Conservation (phyloP, 345 rosid species). For the Hibiscus mutabilis region DNA sequence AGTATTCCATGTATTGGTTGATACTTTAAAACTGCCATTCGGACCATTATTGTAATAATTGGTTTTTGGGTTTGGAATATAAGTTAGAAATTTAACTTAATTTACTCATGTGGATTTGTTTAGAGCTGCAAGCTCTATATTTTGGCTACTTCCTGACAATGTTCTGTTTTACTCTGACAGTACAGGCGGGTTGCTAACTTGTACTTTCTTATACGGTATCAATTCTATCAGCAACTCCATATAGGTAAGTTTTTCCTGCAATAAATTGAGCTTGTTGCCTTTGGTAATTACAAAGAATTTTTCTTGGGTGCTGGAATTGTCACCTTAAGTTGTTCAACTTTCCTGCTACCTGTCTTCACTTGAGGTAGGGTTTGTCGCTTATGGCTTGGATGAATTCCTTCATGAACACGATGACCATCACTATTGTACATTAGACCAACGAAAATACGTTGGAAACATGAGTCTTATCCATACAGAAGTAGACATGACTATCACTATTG, state of each 20-base stretch:
- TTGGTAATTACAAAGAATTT: not conserved
- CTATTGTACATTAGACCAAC: no score
- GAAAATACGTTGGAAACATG: not conserved
- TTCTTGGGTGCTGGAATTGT: not conserved
- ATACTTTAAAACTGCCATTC: not conserved
- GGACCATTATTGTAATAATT: not conserved
- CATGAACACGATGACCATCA: not conserved
- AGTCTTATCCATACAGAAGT: not conserved
- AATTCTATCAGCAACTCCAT: slow-evolving; percentile 87
- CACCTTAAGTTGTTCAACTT: not conserved
- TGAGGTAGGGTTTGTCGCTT: not conserved
- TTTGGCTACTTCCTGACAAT: slow-evolving; percentile 25
- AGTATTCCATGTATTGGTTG: not conserved
- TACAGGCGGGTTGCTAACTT: slow-evolving; percentile 98
- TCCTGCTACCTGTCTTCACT: not conserved
- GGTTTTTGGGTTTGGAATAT: not conserved
- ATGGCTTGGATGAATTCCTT: not conserved
- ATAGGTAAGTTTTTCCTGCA: slow-evolving; percentile 49
- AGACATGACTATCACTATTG: not conserved
- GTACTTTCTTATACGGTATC: slow-evolving; percentile 89
- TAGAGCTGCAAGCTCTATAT: not conserved
- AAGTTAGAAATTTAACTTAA: not conserved
- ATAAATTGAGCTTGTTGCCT: not conserved
- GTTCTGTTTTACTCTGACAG: slow-evolving; percentile 52
- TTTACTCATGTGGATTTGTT: not conserved